Evolutionary conservation across 257 asterid species (phyloP).

Genomic region (Nicotiana obtusifolia): DNA sequence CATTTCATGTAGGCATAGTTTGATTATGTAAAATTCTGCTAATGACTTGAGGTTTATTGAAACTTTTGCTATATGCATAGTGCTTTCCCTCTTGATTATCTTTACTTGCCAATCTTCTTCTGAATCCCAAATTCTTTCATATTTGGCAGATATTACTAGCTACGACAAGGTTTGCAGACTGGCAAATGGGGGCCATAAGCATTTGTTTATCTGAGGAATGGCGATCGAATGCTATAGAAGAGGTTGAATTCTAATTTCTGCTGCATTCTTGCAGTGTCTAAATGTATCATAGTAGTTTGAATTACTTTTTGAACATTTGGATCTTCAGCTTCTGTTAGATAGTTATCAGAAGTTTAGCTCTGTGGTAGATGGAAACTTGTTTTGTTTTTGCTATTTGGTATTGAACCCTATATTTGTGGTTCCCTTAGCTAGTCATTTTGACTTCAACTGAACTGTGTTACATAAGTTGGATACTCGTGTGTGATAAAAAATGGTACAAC

Average conservation of each 20-base stretch:
- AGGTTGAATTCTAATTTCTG: not conserved
- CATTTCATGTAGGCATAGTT: not conserved
- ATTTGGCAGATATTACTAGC: slow-evolving; percentile 42
- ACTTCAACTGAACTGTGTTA: not conserved
- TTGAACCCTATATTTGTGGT: not conserved
- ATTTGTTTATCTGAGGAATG: slow-evolving; percentile 46
- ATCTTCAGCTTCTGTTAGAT: not conserved
- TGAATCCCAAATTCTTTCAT: not conserved
- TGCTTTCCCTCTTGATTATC: not conserved
- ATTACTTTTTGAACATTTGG: not conserved
- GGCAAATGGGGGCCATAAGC: slow-evolving; percentile 71
- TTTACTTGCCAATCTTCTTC: not conserved
- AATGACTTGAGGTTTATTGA: not conserved
- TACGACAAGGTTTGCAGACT: slow-evolving; percentile 60
- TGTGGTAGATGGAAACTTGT: not conserved
- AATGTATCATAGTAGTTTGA: not conserved
- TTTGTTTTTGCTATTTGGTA: not conserved
- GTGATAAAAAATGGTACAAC: not conserved
- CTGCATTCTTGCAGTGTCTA: not conserved
- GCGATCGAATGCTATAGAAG: not conserved
- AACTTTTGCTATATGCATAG: not conserved
- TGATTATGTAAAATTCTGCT: not conserved
- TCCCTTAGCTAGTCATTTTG: not conserved
- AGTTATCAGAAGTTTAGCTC: not conserved
- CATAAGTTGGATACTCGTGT: not conserved